phyloP scores from a whole-genome alignment of 2,329 filamentous ascomycete genomes.

The Didymella arachidicola region DNA sequence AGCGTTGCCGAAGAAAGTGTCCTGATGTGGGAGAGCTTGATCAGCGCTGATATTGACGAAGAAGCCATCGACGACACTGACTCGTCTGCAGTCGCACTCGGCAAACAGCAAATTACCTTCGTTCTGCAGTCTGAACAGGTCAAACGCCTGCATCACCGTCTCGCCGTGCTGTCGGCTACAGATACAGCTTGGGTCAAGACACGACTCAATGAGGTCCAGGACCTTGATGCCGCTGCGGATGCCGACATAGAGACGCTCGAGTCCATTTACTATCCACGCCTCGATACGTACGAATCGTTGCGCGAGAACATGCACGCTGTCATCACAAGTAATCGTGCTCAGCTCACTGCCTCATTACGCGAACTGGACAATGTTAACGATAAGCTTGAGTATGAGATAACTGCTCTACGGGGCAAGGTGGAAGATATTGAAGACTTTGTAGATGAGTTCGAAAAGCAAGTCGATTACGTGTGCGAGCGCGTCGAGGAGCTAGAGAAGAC shows the following conservation, averaged over 20 bases:
- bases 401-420: conserved; percentile 78
- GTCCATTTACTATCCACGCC: conserved; percentile 73
- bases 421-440: conserved; percentile 88
- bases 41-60: conserved; percentile 29
- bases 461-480: conserved; percentile 53
- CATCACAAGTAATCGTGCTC: conserved; percentile 71
- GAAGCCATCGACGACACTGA: conserved; percentile 42
- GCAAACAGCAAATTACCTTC: conserved; percentile 46
- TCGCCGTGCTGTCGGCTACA: conserved; percentile 63
- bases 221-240: conserved; percentile 68
- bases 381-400: conserved; percentile 91
- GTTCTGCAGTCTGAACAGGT: conserved; percentile 61
- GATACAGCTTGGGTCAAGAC: conserved; percentile 68
- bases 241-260: conserved; percentile 68
- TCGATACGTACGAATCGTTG: conserved; percentile 73
- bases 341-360: conserved; percentile 74
- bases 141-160: conserved; percentile 67
- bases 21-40: conserved; percentile 62
- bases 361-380: conserved; percentile 83
- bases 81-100: conserved; percentile 43
- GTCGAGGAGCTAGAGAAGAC: conserved; percentile 67
- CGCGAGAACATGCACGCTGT: conserved; percentile 73
- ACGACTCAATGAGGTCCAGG: conserved; percentile 64
- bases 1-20: conserved; percentile 78
- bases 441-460: conserved; percentile 77